Evolutionary conservation across 257 asterid genomes (phyloP), one percentile per base, ranked within the genome.

Genomic region (Nicotiana benthamiana): DNA sequence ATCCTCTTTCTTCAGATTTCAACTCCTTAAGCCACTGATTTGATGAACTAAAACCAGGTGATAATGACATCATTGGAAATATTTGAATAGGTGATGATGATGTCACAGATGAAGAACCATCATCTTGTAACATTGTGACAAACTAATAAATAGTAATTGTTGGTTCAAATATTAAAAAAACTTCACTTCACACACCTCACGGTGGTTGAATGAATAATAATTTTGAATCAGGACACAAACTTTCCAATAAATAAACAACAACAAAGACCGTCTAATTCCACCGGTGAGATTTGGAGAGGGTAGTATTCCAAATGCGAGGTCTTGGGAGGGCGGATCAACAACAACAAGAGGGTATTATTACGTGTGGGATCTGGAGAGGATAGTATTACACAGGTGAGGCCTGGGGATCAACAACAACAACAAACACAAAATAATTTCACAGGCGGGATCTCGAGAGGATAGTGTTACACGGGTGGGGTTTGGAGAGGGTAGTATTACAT

Each of bases 1-100:
- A 81, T 0, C 99, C 99, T 78, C 99, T 91, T 66, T 93, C 99
- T 83, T 95, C 99, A 13, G 98, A 93, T 79, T 93, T 95, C 1
- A 93, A 89, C 79, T 92, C 98, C 67, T 91, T 92, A 3, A 95
- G 92, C 97, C 94, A 93, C 82, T 95, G 91, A 80, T 87, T 86
- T 32, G 97, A 94, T 17, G 97, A 90, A 87, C 87, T 83, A 54
- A 86, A 80, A 32, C 87, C 80, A 26, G 95, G 96, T 13, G 97
- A 87, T 8, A 83, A 65, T 2, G 94, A 86, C 89, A 83, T 84
- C 88, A 83, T 76, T 48, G 97, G 97, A 80, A 89, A 87, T 82
- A 79, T 76, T 89, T 89, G 96, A 40, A 90, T 80, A 0, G 97
- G 95, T 22, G 97, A 91, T 57, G 97, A 92, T 57, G 81, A 77